Percentiles rank a stretch among this genome's conserved stretches.
Conservation (phyloP, 208 protist species). For the Leishmania tropica region DNA sequence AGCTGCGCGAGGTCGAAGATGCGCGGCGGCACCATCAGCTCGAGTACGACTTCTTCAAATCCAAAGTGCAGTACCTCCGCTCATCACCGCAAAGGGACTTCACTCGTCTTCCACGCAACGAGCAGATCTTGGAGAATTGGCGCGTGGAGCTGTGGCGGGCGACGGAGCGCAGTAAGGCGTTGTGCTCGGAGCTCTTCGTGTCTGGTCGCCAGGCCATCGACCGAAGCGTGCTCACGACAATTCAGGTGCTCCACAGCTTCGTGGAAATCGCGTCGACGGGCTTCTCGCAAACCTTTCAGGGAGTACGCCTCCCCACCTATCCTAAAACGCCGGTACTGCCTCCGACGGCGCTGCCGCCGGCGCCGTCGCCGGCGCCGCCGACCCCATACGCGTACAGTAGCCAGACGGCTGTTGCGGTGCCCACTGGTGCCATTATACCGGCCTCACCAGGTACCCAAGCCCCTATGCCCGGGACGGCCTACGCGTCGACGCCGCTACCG, state of each 20-base stretch:
- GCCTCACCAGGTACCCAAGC: not conserved
- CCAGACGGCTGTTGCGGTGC: not conserved
- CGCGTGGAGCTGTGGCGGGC: conserved; percentile 75
- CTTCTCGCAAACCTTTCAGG: conserved; percentile 56
- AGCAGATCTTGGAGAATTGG: conserved; percentile 75
- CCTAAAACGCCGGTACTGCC: conserved; percentile 47
- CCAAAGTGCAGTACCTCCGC: conserved; percentile 71
- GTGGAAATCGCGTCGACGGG: conserved; percentile 47
- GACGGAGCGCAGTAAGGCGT: conserved; percentile 61
- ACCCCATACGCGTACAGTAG: not conserved
- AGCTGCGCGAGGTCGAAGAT: conserved; percentile 59
- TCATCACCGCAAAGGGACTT: conserved; percentile 53
- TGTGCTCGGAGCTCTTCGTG: conserved; percentile 64
- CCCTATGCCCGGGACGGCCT: not conserved
- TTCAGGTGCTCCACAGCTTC: conserved; percentile 59
- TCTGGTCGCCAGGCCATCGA: conserved; percentile 66
- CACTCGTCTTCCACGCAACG: conserved; percentile 76
- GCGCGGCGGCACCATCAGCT: conserved; percentile 60
- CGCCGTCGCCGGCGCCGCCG: conserved; percentile 26
- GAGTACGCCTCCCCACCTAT: conserved; percentile 54
- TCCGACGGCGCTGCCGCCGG: conserved; percentile 52
- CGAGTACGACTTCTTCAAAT: conserved; percentile 83
- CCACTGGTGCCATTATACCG: not conserved
- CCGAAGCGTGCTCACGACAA: conserved; percentile 57
- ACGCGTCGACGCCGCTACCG: conserved; percentile 5